Base-by-base conservation (phyloP, 768 basidiomycete genomes). In the Tremella fuciformis region DNA sequence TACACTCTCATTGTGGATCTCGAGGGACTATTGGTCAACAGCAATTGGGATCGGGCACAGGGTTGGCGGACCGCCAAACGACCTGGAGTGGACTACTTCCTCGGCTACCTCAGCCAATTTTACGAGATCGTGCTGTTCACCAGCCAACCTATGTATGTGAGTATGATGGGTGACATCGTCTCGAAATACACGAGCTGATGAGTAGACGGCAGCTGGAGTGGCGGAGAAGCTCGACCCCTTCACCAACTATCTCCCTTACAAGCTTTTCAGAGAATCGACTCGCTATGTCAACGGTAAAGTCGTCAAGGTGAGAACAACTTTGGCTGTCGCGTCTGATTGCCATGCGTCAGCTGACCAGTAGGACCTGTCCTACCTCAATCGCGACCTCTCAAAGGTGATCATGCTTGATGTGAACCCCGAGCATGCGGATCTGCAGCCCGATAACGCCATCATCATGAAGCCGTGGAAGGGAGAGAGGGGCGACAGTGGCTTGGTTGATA, bases 61-160 rank as follows among this genome's bases (percentile, higher is more conserved):
- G 96, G 96, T 52, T 99, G 96, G 94, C 82, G 91, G 64, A 97
- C 94, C 2, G 94, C 93, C 4, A 99, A 98, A 79, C 85, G 96
- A 34, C 94, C 96, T 0, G 96, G 96, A 3, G 89, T 92, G 15
- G 96, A 99, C 74, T 98, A 99, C 79, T 99, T 99, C 83, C 82
- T 99, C 34, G 93, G 85, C 24, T 99, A 99, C 76, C 84, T 99
- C 49, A 90, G 91, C 0, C 94, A 97, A 72, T 99, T 98, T 80
- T 99, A 91, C 75, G 96, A 99, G 80, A 84, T 98, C 57, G 94
- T 98, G 34, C 81, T 99, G 54, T 99, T 98, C 80, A 98, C 93
- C 9, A 83, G 86, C 16, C 91, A 94, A 78, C 84, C 88, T 56
- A 81, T 83, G 69, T 97, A 94, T 77, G 93, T 94, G 64, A 50